phyloP scores from a whole-genome alignment of 2,329 filamentous ascomycete species.

The Colletotrichum australisinense region DNA sequence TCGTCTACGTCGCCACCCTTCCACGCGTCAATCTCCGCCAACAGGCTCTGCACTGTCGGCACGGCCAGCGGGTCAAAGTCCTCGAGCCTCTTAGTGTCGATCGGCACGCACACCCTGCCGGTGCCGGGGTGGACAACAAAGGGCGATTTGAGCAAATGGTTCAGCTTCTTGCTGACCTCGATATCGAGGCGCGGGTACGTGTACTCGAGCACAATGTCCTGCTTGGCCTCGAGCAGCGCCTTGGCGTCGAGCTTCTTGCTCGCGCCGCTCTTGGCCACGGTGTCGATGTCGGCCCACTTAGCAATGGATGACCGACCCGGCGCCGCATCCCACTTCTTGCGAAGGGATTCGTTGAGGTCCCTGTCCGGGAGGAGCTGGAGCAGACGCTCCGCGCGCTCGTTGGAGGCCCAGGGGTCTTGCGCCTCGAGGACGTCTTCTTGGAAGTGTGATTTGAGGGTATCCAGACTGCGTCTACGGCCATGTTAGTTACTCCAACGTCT shows the following conservation, averaged over 20 bases:
- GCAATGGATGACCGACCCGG: constrained; percentile 79
- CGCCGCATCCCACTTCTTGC: constrained; percentile 90
- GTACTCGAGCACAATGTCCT: constrained; percentile 96
- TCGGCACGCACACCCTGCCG: constrained; percentile 93
- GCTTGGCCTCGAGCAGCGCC: constrained; percentile 87
- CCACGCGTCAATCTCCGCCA: constrained; percentile 90
- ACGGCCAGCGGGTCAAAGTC: constrained; percentile 88
- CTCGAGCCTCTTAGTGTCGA: constrained; percentile 79
- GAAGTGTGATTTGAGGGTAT: constrained; percentile 87
- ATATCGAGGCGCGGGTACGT: constrained; percentile 97
- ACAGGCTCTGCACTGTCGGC: constrained; percentile 86
- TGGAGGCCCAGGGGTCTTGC: constrained; percentile 85
- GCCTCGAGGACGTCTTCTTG: constrained; percentile 81
- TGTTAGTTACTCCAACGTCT: constrained; percentile 31
- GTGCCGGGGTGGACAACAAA: constrained; percentile 98
- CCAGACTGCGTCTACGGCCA: constrained; percentile 76
- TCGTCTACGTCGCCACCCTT: constrained; percentile 57
- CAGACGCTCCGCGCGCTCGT: constrained; percentile 80
- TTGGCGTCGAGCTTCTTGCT: constrained; percentile 78
- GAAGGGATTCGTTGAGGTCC: constrained; percentile 79
- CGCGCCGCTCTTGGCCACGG: constrained; percentile 80
- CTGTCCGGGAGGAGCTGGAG: constrained; percentile 88
- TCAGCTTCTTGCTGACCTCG: constrained; percentile 96
- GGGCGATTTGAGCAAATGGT: constrained; percentile 96
- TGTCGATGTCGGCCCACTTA: constrained; percentile 96